Evolutionary conservation across 441 rosid species (phyloP).

Genomic region (Aleurites moluccanus): DNA sequence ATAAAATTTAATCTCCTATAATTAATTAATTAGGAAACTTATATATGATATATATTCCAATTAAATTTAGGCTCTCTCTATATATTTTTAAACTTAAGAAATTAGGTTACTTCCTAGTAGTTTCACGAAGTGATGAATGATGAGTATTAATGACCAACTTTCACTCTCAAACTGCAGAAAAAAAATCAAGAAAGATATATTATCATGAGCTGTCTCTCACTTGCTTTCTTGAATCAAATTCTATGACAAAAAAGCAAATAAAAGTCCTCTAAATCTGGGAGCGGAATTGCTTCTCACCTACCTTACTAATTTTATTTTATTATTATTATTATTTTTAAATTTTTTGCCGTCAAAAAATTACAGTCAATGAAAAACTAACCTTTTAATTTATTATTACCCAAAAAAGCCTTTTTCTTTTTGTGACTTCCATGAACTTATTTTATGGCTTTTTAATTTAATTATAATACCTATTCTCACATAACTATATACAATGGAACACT

Average conservation of each 20-base stretch:
- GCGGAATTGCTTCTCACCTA: conserved; percentile 26
- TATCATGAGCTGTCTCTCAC: conserved; percentile 34
- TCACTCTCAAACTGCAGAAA: neutral
- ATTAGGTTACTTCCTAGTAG: neutral
- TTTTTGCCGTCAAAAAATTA: neutral
- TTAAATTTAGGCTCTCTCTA: no score
- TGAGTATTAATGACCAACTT: no score
- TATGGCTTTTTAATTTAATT: neutral
- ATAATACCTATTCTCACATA: neutral
- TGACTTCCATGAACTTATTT: neutral
- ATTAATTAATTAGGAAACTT: no score
- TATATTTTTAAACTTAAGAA: no score
- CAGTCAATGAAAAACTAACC: neutral
- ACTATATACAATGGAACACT: conserved; percentile 8
- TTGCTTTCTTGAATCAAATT: conserved; percentile 4
- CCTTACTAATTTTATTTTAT: neutral
- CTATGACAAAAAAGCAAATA: neutral
- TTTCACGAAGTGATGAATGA: neutral
- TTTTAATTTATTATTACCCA: neutral
- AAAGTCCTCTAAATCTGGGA: conserved; percentile 29
- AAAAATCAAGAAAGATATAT: neutral
- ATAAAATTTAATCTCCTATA: no score
- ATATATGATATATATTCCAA: no score
- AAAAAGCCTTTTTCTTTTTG: neutral
- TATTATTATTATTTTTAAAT: neutral